Percentiles rank a stretch among this genome's conserved stretches.
Evolutionary conservation across 1,284 basidiomycete species (phyloP).

Genomic region (Austroboletus niveus): DNA sequence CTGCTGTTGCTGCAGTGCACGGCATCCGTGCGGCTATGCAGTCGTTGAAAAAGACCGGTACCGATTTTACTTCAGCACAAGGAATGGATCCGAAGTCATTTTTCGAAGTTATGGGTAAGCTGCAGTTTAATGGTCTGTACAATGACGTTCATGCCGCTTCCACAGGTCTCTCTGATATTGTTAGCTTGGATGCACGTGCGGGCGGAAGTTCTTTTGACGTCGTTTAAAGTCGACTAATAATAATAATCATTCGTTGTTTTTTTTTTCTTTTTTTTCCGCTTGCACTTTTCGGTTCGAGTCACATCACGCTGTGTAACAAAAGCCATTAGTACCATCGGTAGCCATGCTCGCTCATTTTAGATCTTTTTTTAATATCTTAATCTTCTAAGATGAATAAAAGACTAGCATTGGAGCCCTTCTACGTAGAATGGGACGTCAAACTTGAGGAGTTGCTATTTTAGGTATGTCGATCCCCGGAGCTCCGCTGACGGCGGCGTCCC

Average conservation of each 20-base stretch:
- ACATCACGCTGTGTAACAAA: constrained; percentile 19
- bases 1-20: constrained; percentile 71
- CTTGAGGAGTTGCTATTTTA: constrained; percentile 10
- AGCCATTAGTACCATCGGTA: constrained; percentile 15
- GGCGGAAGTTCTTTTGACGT: constrained; percentile 57
- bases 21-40: constrained; percentile 71
- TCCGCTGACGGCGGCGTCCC: background rate
- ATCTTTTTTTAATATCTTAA: constrained; percentile 21
- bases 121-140: background rate
- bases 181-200: constrained; percentile 55
- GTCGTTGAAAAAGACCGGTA: constrained; percentile 72
- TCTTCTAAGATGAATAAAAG: constrained; percentile 16
- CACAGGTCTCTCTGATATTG: constrained; percentile 54
- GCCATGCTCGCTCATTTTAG: constrained; percentile 24
- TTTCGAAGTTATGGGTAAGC: constrained; percentile 69
- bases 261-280: background rate
- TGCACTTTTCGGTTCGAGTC: background rate
- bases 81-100: constrained; percentile 77
- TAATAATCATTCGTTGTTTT: background rate
- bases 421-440: constrained; percentile 5
- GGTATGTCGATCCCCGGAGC: constrained; percentile 13
- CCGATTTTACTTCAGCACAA: constrained; percentile 63
- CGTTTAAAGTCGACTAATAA: constrained; percentile 35
- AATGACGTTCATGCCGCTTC: background rate
- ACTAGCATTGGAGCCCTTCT: constrained; percentile 4